phyloP scores from a whole-genome alignment of 2,329 filamentous ascomycete species.

The Hymenoscyphus infarciens region DNA sequence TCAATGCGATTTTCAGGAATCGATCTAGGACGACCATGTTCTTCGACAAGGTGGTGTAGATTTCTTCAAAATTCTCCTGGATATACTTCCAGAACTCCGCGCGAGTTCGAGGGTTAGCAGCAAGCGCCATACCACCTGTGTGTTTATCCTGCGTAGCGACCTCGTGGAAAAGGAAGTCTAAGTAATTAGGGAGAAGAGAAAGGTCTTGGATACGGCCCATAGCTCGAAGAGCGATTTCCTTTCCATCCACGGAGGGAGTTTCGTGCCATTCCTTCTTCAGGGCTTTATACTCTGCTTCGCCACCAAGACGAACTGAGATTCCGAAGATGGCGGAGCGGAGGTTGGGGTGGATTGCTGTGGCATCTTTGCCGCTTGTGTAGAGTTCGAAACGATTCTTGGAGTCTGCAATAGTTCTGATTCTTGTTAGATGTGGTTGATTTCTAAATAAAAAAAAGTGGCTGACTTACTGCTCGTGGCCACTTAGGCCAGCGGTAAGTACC shows the following conservation, averaged over 20 bases:
- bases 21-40: constrained; percentile 90
- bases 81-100: constrained; percentile 79
- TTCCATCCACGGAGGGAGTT: constrained; percentile 84
- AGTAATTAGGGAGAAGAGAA: constrained; percentile 63
- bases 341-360: constrained; percentile 71
- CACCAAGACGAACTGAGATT: constrained; percentile 71
- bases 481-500: constrained; percentile 69
- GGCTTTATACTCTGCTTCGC: constrained; percentile 63
- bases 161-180: constrained; percentile 76
- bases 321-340: constrained; percentile 78
- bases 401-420: constrained; percentile 61
- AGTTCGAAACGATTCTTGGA: constrained; percentile 74
- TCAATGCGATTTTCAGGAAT: constrained; percentile 74
- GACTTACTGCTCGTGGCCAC: constrained; percentile 72
- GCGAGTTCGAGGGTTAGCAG: constrained; percentile 70
- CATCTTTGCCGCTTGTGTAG: constrained; percentile 65
- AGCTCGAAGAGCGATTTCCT: constrained; percentile 75
- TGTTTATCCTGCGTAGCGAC: constrained; percentile 87
- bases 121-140: constrained; percentile 69
- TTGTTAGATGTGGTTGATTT: no score
- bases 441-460: no score
- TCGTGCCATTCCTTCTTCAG: constrained; percentile 82
- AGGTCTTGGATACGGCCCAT: constrained; percentile 66
- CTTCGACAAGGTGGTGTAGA: constrained; percentile 66
- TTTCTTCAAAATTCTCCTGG: constrained; percentile 74